Evolutionary conservation across 169 alveolate genomes (phyloP), one percentile per base, ranked within the genome.

Genomic region (Babesia sp.): DNA sequence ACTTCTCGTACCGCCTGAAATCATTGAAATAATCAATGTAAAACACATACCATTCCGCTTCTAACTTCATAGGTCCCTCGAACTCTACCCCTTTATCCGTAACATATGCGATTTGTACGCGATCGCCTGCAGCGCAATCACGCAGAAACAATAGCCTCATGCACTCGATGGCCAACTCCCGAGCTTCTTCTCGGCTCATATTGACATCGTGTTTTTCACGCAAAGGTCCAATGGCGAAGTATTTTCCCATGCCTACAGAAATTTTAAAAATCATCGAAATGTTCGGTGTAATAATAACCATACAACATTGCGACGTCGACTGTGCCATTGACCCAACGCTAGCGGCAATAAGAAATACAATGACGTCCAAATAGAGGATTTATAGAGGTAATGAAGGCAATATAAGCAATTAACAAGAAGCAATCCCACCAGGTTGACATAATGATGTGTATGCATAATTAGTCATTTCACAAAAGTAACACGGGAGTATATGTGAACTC

Each of bases 161-260:
- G 45, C 89, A 81, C 44, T 50, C 67, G 20, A 81, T 56, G 2
- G 89, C 89, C 58, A 81, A 66, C 5, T 56, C 55, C 36, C 70
- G 48, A 42, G 89, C 89, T 33, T 71, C 85, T 18, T 39, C 71
- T 37, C 37, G 36, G 44, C 50, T 64, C 85, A 81, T 71, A 28
- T 73, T 45, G 14, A 16, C 34, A 18, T 79, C 37, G 59, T 81
- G 89, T 37, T 81, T 59, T n/a, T 81, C 85, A 56, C 89, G 45
- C 68, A 81, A 57, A 2, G 85, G 84, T 18, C 89, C 89, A n/a
- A 81, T 72, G 33, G 89, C 89, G 54, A 81, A 81, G 74, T 81
- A 81, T 59, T 72, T 81, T 1, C 89, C 89, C 71, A 81, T 42
- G 34, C 89, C 89, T 81, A 59, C 9, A 48, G 12, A 34, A 34